Evolutionary conservation across 768 basidiomycete species (phyloP), one percentile per base, ranked within the genome.

Genomic region (Coprinellus aureogranulatus): DNA sequence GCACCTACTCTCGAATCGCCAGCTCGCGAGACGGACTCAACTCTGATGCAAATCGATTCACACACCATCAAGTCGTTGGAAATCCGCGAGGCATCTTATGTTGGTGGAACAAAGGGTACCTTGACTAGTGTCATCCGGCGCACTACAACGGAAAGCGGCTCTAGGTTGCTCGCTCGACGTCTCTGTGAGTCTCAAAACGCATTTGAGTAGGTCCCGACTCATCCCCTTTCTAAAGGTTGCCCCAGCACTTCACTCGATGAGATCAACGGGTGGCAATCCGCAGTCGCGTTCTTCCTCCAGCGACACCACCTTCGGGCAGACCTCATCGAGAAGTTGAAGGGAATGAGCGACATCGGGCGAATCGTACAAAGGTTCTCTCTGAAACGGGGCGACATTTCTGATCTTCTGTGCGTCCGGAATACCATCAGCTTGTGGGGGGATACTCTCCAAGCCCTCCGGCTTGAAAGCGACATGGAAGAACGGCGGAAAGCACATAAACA

Each of bases 51-150:
- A 62, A 91, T 95, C 55, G 93, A 95, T 67, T 81, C 89, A 3
- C 87, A 94, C 67, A 94, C 93, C 1, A 88, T 94, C 70, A 88
- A 89, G 67, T 87, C 89, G n/a, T 81, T 94, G 45, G 93, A 95
- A 69, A 88, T 95, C 53, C 80, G 85, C 23, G 90, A 93, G 73
- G 81, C 80, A 28, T 79, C 84, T 26, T 77, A 84, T 28, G 91
- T 93, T 64, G 89, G 90, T 0, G 86, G 90, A 0, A 68, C 74
- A 11, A 83, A 81, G 55, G 93, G 93, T 3, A 92, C 87, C 64
- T 76, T 95, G 54, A 64, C 93, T 30, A 88, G 84, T 62, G 82
- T 81, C 30, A 77, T 94, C 55, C 92, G 88, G 66, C 80, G 89
- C 46, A 95, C 93, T 0, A 75, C 82, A 8, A 94, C 93, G 1